These are phyloP conservation scores for Lichenothelia convexa DNA, from an alignment of 495 filamentous ascomycete species.

Conservation along the genomic window DNA sequence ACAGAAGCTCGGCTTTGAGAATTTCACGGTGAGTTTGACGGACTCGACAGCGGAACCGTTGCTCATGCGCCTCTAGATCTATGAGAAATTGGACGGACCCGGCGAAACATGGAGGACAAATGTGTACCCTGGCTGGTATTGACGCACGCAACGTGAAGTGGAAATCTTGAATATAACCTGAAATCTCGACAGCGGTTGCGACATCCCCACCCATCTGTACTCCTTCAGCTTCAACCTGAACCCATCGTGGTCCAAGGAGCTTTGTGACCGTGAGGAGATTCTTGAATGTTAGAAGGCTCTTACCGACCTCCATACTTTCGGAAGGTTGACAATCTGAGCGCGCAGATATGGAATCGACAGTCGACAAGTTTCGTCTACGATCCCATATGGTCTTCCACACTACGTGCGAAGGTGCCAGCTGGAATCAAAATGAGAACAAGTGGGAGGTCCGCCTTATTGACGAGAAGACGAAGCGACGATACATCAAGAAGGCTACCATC, in stretches of 20 bases:
- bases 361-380: constrained; percentile 19
- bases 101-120: constrained; percentile 19
- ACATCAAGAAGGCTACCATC: constrained; percentile 7
- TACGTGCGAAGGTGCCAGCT: constrained; percentile 13
- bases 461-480: constrained; percentile 10
- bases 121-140: constrained; percentile 10
- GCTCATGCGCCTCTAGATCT: no score
- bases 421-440: constrained; percentile 10
- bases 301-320: neutral
- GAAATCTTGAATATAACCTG: no score
- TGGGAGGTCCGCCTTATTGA: constrained; percentile 18
- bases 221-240: constrained; percentile 19
- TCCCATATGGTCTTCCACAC: constrained; percentile 12
- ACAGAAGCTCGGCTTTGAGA: no score
- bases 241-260: constrained; percentile 16
- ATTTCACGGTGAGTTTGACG: no score
- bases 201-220: constrained; percentile 8
- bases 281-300: constrained; percentile 9
- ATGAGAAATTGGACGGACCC: constrained; percentile 12
- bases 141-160: no score
- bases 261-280: constrained; percentile 15
- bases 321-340: constrained; percentile 3
- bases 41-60: no score
- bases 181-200: neutral
- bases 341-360: constrained; percentile 21